These are phyloP conservation scores for Moesziomyces aphidis DNA, from an alignment of 1,284 basidiomycete genomes.

Conservation along the genomic window DNA sequence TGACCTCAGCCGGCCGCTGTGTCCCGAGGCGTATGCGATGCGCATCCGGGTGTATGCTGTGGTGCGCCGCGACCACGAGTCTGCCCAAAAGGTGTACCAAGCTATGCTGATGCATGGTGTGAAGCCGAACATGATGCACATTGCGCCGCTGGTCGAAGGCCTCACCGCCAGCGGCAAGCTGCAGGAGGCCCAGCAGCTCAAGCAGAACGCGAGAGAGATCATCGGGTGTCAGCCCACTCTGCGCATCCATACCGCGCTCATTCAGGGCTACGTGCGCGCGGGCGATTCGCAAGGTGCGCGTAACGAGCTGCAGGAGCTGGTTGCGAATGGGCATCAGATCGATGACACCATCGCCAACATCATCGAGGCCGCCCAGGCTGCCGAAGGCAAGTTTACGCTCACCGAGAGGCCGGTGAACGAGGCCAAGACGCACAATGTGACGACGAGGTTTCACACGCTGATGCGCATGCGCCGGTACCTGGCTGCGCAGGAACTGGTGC, in stretches of 20 bases:
- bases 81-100: conserved; percentile 42
- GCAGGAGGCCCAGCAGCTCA: conserved; percentile 36
- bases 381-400: conserved; percentile 12
- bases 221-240: conserved; percentile 25
- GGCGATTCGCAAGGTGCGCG: conserved; percentile 19
- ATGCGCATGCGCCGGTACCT: conserved; percentile 26
- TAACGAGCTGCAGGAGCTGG: conserved; percentile 30
- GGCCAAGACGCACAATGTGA: conserved; percentile 20
- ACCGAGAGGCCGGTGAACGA: conserved; percentile 18
- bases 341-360: conserved; percentile 42
- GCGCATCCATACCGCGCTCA: conserved; percentile 46
- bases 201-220: conserved; percentile 30
- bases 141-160: conserved; percentile 50
- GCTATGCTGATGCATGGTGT: conserved; percentile 44
- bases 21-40: conserved; percentile 39
- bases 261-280: conserved; percentile 32
- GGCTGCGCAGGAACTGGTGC: conserved; percentile 38
- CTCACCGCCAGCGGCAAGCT: conserved; percentile 29
- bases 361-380: conserved; percentile 35
- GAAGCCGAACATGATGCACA: conserved; percentile 42
- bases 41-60: conserved; percentile 51
- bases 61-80: conserved; percentile 33
- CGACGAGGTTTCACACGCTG: conserved; percentile 34
- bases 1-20: conserved; percentile 25
- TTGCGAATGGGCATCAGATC: conserved; percentile 22